Percentiles rank a stretch among this genome's conserved stretches.
Evolutionary conservation across 2,329 filamentous ascomycete species (phyloP).

Genomic region (Lecanicillium sp.): DNA sequence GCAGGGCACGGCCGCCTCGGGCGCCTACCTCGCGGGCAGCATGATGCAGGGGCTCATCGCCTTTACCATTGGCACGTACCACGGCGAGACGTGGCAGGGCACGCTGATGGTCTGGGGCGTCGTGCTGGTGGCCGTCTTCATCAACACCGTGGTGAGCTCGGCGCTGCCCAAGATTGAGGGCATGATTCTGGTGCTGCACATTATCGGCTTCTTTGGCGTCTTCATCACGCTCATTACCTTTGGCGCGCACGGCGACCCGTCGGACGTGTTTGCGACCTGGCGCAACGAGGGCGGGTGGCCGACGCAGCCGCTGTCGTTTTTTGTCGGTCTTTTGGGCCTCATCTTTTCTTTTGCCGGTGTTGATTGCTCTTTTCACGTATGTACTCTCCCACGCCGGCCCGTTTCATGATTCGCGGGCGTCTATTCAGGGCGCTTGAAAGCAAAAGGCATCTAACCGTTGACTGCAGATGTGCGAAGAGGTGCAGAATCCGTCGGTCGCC

Average conservation of each 20-base stretch:
- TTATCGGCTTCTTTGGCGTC: slow-evolving; percentile 29
- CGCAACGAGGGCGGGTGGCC: slow-evolving; percentile 38
- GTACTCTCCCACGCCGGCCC: too few relatives aligned
- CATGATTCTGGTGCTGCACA: slow-evolving; percentile 42
- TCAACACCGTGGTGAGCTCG: slow-evolving; percentile 43
- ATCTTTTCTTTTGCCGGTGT: too few relatives aligned
- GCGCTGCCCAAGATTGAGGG: slow-evolving; percentile 47
- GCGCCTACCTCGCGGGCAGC: slow-evolving; percentile 38
- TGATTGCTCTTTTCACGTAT: too few relatives aligned
- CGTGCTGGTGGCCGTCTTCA: slow-evolving; percentile 38
- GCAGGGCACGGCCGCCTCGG: slow-evolving; percentile 29
- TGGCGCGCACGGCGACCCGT: slow-evolving; percentile 24
- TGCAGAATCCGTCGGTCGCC: slow-evolving; percentile 40
- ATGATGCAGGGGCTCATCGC: slow-evolving; percentile 41
- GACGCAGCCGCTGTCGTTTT: slow-evolving; percentile 28
- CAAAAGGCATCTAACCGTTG: too few relatives aligned
- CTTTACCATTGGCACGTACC: slow-evolving; percentile 34
- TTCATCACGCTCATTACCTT: slow-evolving; percentile 25
- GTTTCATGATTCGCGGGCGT: too few relatives aligned
- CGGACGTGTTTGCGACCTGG: slow-evolving; percentile 37
- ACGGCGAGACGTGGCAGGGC: slow-evolving; percentile 39
- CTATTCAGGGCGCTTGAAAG: neutral
- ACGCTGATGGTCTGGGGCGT: slow-evolving; percentile 44
- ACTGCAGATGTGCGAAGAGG: slow-evolving; percentile 39
- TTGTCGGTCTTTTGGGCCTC: slow-evolving; percentile 3